Evolutionary conservation across 164 flowering plant genomes (phyloP).

Genomic region (Piper betle): DNA sequence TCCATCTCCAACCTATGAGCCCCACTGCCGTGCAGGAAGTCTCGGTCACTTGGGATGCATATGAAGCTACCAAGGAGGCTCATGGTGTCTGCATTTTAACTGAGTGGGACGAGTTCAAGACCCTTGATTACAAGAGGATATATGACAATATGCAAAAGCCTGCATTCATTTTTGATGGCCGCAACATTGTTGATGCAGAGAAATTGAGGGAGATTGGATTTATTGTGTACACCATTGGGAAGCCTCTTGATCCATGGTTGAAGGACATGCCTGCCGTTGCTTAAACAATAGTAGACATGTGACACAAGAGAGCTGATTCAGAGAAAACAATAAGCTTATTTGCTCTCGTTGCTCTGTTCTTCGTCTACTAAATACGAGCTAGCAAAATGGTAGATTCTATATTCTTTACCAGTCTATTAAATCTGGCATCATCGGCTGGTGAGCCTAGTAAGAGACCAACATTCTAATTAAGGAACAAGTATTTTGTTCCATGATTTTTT

Average conservation of each 20-base stretch:
- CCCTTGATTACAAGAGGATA: constrained; percentile 47
- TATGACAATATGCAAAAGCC: constrained; percentile 65
- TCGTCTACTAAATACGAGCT: neutral
- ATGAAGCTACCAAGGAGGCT: constrained; percentile 52
- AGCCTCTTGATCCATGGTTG: constrained; percentile 67
- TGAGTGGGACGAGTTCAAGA: constrained; percentile 78
- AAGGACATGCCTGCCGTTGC: constrained; percentile 49
- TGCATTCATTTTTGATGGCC: constrained; percentile 62
- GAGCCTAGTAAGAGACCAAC: neutral
- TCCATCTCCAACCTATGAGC: constrained; percentile 47
- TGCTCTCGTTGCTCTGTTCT: neutral
- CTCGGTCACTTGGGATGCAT: constrained; percentile 44
- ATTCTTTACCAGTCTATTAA: neutral
- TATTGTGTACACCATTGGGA: constrained; percentile 62
- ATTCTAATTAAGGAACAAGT: neutral
- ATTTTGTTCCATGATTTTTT: neutral
- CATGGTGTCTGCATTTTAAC: constrained; percentile 64
- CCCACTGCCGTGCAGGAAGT: constrained; percentile 41
- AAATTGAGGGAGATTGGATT: constrained; percentile 64
- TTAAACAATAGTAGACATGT: neutral
- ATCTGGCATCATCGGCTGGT: neutral
- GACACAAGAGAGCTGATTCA: neutral
- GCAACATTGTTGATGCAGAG: constrained; percentile 35
- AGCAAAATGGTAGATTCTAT: neutral
- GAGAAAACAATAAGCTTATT: neutral